phyloP scores from a whole-genome alignment of 768 basidiomycete species.

The Suillus fuscotomentosus region DNA sequence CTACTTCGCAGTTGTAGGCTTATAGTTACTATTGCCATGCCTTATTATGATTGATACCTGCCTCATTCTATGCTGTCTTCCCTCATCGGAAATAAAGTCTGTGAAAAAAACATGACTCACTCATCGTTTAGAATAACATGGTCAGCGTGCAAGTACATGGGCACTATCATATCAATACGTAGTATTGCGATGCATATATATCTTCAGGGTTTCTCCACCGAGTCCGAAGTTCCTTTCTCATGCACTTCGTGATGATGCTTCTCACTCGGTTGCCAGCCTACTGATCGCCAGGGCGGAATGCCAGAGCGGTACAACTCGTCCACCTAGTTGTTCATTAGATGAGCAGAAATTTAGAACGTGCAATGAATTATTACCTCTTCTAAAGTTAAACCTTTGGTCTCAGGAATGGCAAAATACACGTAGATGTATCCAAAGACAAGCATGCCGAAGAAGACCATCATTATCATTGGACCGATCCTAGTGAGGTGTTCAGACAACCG shows the following conservation, averaged over 20 bases:
- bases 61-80: too few relatives aligned
- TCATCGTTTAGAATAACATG: neutral
- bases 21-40: too few relatives aligned
- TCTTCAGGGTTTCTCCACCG: slow-evolving; percentile 12
- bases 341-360: neutral
- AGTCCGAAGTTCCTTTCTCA: slow-evolving; percentile 25
- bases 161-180: neutral
- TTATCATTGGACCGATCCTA: slow-evolving; percentile 72
- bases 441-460: slow-evolving; percentile 77
- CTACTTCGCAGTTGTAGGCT: too few relatives aligned
- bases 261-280: slow-evolving; percentile 52
- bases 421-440: slow-evolving; percentile 67
- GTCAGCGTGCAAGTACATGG: neutral
- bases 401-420: slow-evolving; percentile 76
- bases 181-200: neutral
- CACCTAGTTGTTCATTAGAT: slow-evolving; percentile 38
- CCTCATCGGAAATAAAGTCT: too few relatives aligned
- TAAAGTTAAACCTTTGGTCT: slow-evolving; percentile 75
- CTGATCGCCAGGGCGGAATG: slow-evolving; percentile 65
- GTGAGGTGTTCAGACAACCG: neutral
- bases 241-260: slow-evolving; percentile 34
- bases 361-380: slow-evolving; percentile 51
- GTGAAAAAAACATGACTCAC: too few relatives aligned
- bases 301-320: slow-evolving; percentile 74
- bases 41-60: too few relatives aligned